phyloP scores from a whole-genome alignment of 2,329 filamentous ascomycete species.

The Penicillium sp. region DNA sequence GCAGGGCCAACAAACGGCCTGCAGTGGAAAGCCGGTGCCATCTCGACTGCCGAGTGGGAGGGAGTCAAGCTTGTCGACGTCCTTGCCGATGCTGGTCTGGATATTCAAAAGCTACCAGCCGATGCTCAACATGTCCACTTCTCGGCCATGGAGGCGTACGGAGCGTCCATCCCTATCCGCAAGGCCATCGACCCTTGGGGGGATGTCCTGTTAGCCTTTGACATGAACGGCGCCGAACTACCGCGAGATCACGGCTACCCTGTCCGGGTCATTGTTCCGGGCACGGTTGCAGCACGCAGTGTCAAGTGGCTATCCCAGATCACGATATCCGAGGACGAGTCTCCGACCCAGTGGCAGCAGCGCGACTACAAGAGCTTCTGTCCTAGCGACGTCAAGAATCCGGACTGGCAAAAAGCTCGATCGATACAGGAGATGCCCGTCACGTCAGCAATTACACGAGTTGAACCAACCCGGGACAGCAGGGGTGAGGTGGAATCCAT shows the following conservation, averaged over 20 bases:
- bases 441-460: constrained; percentile 67
- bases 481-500: background rate
- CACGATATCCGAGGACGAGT: constrained; percentile 69
- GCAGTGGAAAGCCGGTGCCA: constrained; percentile 65
- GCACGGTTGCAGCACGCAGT: constrained; percentile 69
- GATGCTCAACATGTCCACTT: constrained; percentile 62
- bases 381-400: constrained; percentile 64
- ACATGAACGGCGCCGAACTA: constrained; percentile 69
- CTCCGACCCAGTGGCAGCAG: constrained; percentile 68
- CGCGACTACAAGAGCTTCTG: constrained; percentile 73
- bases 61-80: constrained; percentile 63
- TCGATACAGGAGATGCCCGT: constrained; percentile 73
- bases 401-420: constrained; percentile 65
- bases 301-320: constrained; percentile 74
- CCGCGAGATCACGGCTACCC: constrained; percentile 72
- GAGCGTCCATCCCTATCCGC: constrained; percentile 65
- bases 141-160: constrained; percentile 65
- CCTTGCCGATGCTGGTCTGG: constrained; percentile 61
- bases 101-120: constrained; percentile 45
- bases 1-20: constrained; percentile 61
- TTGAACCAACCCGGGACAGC: constrained; percentile 7
- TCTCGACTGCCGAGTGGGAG: constrained; percentile 66
- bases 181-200: constrained; percentile 65
- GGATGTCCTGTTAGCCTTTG: constrained; percentile 68
- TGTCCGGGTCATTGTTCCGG: constrained; percentile 66